Percentiles rank a stretch among this genome's conserved stretches.
phyloP scores from a whole-genome alignment of 257 asterid species.

The Jasminum sambac region DNA sequence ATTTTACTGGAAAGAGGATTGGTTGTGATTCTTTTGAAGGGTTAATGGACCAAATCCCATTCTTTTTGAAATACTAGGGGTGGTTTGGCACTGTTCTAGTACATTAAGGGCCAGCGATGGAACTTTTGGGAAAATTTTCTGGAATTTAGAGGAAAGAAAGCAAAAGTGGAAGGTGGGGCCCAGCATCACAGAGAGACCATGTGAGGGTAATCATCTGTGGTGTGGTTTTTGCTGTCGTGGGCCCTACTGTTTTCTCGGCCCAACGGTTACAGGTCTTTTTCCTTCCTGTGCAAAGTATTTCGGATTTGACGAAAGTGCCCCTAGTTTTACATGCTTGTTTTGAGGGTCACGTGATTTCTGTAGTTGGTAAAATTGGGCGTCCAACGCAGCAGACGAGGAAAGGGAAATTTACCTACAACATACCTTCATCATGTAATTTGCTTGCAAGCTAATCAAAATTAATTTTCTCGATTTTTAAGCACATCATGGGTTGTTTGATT shows the following conservation, averaged over 20 bases:
- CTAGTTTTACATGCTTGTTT: conserved; percentile 13
- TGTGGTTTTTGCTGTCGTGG: conserved; percentile 26
- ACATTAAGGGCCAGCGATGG: too few relatives aligned
- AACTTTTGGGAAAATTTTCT: background rate
- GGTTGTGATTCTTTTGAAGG: too few relatives aligned
- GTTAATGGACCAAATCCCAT: background rate
- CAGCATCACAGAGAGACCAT: conserved; percentile 43
- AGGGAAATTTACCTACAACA: conserved; percentile 15
- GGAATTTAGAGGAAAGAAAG: background rate
- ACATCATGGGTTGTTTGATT: too few relatives aligned
- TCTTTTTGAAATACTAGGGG: background rate
- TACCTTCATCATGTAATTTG: background rate
- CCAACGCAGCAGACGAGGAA: background rate
- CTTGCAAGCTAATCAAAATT: background rate
- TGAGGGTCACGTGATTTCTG: conserved; percentile 4
- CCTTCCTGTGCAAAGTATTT: background rate
- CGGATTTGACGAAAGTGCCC: background rate
- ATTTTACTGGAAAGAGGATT: too few relatives aligned
- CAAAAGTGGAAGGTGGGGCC: conserved; percentile 14
- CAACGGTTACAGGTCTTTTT: conserved; percentile 35
- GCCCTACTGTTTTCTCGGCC: conserved; percentile 16
- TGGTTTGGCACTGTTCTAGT: background rate
- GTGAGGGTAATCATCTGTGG: conserved; percentile 40
- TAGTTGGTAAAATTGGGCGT: background rate
- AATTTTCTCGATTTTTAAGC: background rate